A percentile compares a stretch with the other conserved stretches of the same genome.
Conservation (phyloP, 2,329 filamentous ascomycete genomes). For the Trichophyton simii region DNA sequence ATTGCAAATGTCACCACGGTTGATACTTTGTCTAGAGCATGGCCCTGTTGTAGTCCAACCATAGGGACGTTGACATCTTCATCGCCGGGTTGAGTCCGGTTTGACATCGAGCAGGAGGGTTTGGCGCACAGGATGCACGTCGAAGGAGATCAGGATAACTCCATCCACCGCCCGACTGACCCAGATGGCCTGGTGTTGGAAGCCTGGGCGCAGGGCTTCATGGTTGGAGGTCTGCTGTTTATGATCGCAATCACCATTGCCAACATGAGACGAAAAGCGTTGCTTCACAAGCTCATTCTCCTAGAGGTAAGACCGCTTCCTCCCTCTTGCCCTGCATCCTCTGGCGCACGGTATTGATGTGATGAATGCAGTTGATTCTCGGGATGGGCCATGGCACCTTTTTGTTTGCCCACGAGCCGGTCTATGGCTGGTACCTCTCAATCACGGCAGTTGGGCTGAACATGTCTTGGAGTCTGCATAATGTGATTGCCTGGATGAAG, state of each 20-base stretch:
- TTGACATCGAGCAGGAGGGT: background rate
- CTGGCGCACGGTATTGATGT: background rate
- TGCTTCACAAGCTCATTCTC: conserved; percentile 41
- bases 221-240: conserved; percentile 39
- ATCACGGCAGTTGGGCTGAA: conserved; percentile 49
- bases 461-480: conserved; percentile 52
- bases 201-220: conserved; percentile 38
- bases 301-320: conserved; percentile 29
- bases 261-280: conserved; percentile 38
- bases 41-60: background rate
- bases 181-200: conserved; percentile 31
- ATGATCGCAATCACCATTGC: conserved; percentile 38
- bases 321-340: background rate
- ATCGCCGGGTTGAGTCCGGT: background rate
- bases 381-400: conserved; percentile 48
- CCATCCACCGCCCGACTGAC: conserved; percentile 13
- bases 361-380: conserved; percentile 37
- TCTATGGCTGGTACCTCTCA: conserved; percentile 53
- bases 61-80: background rate
- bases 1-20: background rate
- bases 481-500: conserved; percentile 56
- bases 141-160: background rate
- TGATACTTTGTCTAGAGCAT: background rate
- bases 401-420: conserved; percentile 44
- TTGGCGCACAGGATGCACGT: background rate